Evolutionary conservation across 768 basidiomycete genomes (phyloP).

Genomic region (Lentinula detonsa): DNA sequence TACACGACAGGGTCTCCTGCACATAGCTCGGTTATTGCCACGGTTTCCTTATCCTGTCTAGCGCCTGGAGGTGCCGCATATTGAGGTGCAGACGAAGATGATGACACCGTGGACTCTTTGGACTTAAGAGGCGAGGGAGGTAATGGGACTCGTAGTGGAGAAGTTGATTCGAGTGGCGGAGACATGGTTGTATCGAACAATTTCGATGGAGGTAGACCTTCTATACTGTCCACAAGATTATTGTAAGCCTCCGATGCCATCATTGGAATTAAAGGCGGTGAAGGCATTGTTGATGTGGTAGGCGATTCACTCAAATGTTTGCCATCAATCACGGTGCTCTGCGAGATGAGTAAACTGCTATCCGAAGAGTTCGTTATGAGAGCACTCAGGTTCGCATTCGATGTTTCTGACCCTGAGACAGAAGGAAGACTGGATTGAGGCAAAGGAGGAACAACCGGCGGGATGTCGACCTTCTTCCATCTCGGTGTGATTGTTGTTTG

Average conservation of each 20-base stretch:
- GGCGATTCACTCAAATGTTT: background rate
- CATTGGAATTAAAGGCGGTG: background rate
- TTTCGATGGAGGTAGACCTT: background rate
- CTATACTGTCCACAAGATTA: background rate
- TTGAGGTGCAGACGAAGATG: background rate
- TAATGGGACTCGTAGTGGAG: background rate
- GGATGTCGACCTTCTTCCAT: background rate
- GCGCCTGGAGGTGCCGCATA: background rate
- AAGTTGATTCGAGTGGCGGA: background rate
- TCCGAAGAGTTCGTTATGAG: background rate
- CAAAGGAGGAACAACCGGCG: background rate
- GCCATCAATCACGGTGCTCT: background rate
- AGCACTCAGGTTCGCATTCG: background rate
- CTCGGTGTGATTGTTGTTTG: background rate
- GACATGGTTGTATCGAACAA: background rate
- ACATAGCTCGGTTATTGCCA: slow-evolving; percentile 16
- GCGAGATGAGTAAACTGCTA: background rate
- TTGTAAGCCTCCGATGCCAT: background rate
- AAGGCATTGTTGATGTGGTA: background rate
- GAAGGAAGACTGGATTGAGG: background rate
- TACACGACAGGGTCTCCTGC: slow-evolving; percentile 68
- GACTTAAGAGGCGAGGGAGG: background rate
- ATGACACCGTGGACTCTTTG: background rate
- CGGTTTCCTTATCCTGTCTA: background rate
- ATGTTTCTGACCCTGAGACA: background rate